phyloP scores from a whole-genome alignment of 1,139 yeast species.

The Taiozyma onychis region DNA sequence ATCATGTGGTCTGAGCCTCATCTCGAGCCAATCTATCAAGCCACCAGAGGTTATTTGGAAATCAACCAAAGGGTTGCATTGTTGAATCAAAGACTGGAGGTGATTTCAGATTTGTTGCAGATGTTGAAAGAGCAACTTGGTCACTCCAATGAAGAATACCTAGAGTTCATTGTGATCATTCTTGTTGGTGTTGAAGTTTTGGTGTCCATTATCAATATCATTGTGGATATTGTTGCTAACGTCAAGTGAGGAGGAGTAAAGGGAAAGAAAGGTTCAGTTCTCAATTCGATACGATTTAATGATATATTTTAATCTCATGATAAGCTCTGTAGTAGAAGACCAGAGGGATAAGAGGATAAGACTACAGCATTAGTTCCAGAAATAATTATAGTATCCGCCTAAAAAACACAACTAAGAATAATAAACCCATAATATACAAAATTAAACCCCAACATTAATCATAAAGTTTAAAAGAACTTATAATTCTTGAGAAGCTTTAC shows the following conservation, averaged over 20 bases:
- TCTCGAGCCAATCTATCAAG: slow-evolving; percentile 93
- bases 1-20: slow-evolving; percentile 99
- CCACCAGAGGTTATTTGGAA: slow-evolving; percentile 90
- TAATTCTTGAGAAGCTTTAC: slow-evolving; percentile 85
- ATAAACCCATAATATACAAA: slow-evolving; percentile 25
- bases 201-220: slow-evolving; percentile 74
- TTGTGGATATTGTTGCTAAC: slow-evolving; percentile 36
- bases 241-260: slow-evolving; percentile 4
- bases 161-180: slow-evolving; percentile 90
- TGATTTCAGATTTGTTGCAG: slow-evolving; percentile 84
- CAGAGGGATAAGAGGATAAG: too few relatives aligned
- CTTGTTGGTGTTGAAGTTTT: slow-evolving; percentile 88
- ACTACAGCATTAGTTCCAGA: slow-evolving; percentile 9
- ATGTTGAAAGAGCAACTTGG: slow-evolving; percentile 97
- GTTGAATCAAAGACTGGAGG: slow-evolving; percentile 86
- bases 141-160: slow-evolving; percentile 84
- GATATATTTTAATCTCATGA: neutral
- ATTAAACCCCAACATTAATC: slow-evolving; percentile 21
- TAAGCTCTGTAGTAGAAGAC: too few relatives aligned
- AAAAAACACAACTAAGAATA: slow-evolving; percentile 17
- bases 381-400: slow-evolving; percentile 26
- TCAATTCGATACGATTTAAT: neutral
- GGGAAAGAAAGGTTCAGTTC: neutral
- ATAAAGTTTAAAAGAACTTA: slow-evolving; percentile 29
- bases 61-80: slow-evolving; percentile 89